Evolutionary conservation across 768 basidiomycete genomes (phyloP).

Genomic region (Pleurotus tuoliensis): DNA sequence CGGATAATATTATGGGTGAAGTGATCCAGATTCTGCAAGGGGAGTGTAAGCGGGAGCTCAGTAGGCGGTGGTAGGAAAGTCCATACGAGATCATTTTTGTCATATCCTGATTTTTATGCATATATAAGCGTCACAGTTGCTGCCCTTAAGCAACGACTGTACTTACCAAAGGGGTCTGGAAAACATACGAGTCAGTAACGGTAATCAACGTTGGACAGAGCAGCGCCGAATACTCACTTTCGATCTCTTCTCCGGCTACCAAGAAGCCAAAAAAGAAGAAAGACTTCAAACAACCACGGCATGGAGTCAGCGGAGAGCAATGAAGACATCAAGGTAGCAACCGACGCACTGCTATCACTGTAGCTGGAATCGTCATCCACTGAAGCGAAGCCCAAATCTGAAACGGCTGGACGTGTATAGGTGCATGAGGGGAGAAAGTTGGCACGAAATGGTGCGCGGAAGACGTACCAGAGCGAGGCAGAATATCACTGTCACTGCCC

Average conservation of each 20-base stretch:
- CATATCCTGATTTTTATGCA: conserved; percentile 41
- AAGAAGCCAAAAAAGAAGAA: conserved; percentile 75
- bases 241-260: conserved; percentile 72
- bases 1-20: conserved; percentile 70
- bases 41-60: background rate
- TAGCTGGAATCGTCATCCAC: conserved; percentile 67
- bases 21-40: conserved; percentile 59
- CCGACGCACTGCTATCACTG: conserved; percentile 41
- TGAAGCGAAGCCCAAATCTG: conserved; percentile 52
- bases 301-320: background rate
- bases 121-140: background rate
- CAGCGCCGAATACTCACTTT: conserved; percentile 44
- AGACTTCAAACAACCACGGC: conserved; percentile 28
- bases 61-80: background rate
- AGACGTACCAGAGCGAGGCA: conserved; percentile 51
- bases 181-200: background rate
- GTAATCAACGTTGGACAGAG: background rate
- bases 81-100: conserved; percentile 67
- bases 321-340: background rate
- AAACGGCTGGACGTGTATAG: conserved; percentile 46
- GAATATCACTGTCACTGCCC: conserved; percentile 61
- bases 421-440: background rate
- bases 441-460: background rate
- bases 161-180: conserved; percentile 37
- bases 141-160: background rate